Evolutionary conservation across 2,329 filamentous ascomycete genomes (phyloP).

Genomic region (Ambrosiella cleistominuta): DNA sequence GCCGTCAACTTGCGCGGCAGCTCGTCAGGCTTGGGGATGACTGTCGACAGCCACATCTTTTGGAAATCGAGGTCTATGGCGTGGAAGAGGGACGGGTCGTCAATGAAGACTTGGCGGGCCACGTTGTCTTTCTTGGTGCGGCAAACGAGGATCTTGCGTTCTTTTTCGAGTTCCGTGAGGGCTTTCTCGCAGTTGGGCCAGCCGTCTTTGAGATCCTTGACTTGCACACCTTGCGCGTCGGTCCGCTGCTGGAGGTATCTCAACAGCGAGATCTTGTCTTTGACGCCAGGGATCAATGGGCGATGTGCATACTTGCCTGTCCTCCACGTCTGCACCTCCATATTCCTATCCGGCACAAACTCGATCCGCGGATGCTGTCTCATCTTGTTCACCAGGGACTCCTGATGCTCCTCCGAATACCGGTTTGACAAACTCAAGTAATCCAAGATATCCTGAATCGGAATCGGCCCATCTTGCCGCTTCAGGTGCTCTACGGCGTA

Average conservation of each 20-base stretch:
- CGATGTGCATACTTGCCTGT: conserved; percentile 65
- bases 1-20: conserved; percentile 60
- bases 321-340: conserved; percentile 49
- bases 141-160: conserved; percentile 68
- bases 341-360: conserved; percentile 36
- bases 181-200: conserved; percentile 73
- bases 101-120: conserved; percentile 72
- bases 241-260: conserved; percentile 64
- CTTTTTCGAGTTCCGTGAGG: conserved; percentile 58
- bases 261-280: conserved; percentile 58
- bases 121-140: conserved; percentile 85
- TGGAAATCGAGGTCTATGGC: conserved; percentile 68
- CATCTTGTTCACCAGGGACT: conserved; percentile 49
- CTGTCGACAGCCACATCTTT: conserved; percentile 64
- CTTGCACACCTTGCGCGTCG: conserved; percentile 62
- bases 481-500: conserved; percentile 75
- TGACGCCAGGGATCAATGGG: conserved; percentile 65
- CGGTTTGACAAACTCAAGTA: conserved; percentile 54
- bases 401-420: conserved; percentile 42
- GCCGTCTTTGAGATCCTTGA: conserved; percentile 88
- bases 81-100: conserved; percentile 63
- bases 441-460: conserved; percentile 58
- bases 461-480: conserved; percentile 50
- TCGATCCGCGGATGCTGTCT: conserved; percentile 43
- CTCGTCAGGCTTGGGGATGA: conserved; percentile 57